Percentiles rank a stretch among this genome's conserved stretches.
These are phyloP conservation scores for Backusella mclennaniae DNA, from an alignment of 192 early-diverging fungal species.

Conservation along the genomic window DNA sequence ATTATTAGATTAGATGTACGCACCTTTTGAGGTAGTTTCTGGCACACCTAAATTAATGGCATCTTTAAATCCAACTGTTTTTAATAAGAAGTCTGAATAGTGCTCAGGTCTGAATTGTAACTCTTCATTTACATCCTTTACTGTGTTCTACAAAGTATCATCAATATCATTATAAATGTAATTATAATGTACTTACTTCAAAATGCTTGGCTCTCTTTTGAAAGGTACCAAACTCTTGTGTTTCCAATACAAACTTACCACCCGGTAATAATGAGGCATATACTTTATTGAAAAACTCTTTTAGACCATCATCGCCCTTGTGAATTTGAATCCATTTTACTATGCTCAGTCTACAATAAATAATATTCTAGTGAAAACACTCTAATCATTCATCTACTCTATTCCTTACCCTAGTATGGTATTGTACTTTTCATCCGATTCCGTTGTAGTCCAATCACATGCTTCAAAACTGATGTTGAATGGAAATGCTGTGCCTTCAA, in stretches of 20 bases:
- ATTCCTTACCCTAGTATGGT: constrained; percentile 57
- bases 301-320: constrained; percentile 66
- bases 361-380: not conserved
- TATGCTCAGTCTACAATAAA: constrained; percentile 50
- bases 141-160: not conserved
- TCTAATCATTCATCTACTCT: not conserved
- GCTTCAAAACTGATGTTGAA: constrained; percentile 59
- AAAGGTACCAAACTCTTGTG: constrained; percentile 61
- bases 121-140: not conserved
- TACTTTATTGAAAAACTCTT: constrained; percentile 64
- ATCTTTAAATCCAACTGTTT: constrained; percentile 1
- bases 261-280: constrained; percentile 53
- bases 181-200: constrained; percentile 21
- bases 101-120: not conserved
- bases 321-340: constrained; percentile 86
- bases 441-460: constrained; percentile 56
- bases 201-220: constrained; percentile 43
- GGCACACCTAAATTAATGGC: not conserved
- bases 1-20: not conserved
- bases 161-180: not conserved
- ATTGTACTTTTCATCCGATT: constrained; percentile 50
- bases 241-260: constrained; percentile 71
- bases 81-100: not conserved
- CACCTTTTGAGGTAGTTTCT: constrained; percentile 11
- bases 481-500: constrained; percentile 45